These are phyloP conservation scores for Selenicereus undatus DNA, from an alignment of 148 eudicot genomes.

Conservation along the genomic window DNA sequence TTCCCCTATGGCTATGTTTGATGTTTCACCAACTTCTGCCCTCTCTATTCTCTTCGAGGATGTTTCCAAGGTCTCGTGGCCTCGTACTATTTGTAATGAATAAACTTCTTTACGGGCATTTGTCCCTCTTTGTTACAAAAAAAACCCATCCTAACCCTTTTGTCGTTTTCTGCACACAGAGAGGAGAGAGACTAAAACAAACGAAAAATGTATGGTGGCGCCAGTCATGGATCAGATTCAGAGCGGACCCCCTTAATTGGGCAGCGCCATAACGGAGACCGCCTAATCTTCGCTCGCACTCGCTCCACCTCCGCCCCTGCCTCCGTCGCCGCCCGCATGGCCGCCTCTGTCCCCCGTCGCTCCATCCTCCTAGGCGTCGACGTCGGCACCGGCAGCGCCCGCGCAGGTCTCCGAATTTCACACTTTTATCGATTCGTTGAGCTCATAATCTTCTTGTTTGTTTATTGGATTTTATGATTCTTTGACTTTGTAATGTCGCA, in stretches of 20 bases:
- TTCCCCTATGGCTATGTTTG: no score
- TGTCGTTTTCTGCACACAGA: no score
- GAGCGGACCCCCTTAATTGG: conserved; percentile 12
- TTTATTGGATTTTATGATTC: not conserved
- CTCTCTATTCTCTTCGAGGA: no score
- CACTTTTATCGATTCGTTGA: not conserved
- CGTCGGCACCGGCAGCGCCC: conserved; percentile 99
- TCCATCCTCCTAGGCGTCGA: conserved; percentile 86
- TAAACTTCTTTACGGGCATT: no score
- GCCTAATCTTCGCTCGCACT: conserved; percentile 1
- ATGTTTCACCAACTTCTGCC: no score
- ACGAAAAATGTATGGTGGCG: not conserved
- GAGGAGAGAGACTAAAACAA: no score
- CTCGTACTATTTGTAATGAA: no score
- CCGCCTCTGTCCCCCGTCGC: conserved; percentile 36
- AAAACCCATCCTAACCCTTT: no score
- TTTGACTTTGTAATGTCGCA: not conserved
- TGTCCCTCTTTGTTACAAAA: no score
- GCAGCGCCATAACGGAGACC: not conserved
- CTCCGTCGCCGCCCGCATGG: conserved; percentile 31
- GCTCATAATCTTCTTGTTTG: not conserved
- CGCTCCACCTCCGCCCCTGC: conserved; percentile 15
- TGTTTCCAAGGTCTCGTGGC: no score
- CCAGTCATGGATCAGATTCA: not conserved
- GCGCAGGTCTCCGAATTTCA: conserved; percentile 56